Evolutionary conservation across 805 yeast genomes (phyloP).

Genomic region (Metahyphopichia silvanorum): DNA sequence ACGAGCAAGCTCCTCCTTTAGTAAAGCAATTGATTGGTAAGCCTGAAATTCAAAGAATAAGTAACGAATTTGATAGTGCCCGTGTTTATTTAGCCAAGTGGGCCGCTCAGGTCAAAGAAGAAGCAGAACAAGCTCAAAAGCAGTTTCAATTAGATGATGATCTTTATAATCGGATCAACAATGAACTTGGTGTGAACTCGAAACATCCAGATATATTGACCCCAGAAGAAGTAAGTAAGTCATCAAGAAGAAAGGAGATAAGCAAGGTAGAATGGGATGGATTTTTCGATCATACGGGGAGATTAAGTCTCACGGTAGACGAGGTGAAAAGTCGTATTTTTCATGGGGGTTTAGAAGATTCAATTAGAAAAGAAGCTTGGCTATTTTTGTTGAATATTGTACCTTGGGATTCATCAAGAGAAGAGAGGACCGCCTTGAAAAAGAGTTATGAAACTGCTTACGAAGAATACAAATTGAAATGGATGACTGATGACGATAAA

Average conservation of each 20-base stretch:
- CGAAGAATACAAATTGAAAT: constrained; percentile 61
- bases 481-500: constrained; percentile 57
- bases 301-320: constrained; percentile 64
- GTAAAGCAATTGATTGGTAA: constrained; percentile 59
- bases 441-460: constrained; percentile 59
- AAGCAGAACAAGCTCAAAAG: constrained; percentile 64
- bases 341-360: constrained; percentile 77
- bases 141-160: constrained; percentile 54
- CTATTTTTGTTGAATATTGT: constrained; percentile 74
- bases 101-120: constrained; percentile 93
- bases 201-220: constrained; percentile 40
- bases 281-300: constrained; percentile 77
- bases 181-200: constrained; percentile 56
- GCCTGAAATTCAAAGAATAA: constrained; percentile 77
- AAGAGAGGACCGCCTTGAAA: constrained; percentile 61
- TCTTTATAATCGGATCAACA: constrained; percentile 53
- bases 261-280: constrained; percentile 75
- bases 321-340: constrained; percentile 83
- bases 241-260: constrained; percentile 69
- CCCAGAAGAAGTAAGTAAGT: constrained; percentile 54
- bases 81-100: constrained; percentile 90
- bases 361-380: constrained; percentile 77
- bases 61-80: constrained; percentile 92
- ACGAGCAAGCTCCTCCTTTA: constrained; percentile 57
- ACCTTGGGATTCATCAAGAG: constrained; percentile 81